phyloP scores from a whole-genome alignment of 805 yeast genomes.

The Torulaspora maleeae region DNA sequence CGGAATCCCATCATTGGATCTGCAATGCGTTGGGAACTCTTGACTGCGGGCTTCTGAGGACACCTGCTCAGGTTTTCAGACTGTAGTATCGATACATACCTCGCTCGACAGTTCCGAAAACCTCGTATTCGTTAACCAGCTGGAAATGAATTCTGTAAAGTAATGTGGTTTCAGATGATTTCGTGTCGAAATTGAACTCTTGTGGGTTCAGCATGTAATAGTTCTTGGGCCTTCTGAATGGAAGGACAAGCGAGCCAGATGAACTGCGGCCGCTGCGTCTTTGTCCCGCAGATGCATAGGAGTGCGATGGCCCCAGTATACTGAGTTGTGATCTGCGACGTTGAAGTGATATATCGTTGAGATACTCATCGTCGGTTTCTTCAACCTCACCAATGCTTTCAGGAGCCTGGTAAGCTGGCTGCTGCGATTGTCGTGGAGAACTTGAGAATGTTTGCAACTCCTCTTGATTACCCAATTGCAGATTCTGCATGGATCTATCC shows the following conservation, averaged over 20 bases:
- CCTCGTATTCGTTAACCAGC: slow-evolving; percentile 36
- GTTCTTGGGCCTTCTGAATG: slow-evolving; percentile 11
- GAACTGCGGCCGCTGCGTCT: slow-evolving; percentile 4
- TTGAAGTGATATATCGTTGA: slow-evolving; percentile 29
- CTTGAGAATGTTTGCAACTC: slow-evolving; percentile 2
- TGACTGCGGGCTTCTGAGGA: no score
- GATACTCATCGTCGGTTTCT: slow-evolving; percentile 33
- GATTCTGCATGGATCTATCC: slow-evolving; percentile 34
- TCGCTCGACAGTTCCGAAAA: slow-evolving; percentile 42
- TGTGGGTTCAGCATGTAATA: slow-evolving; percentile 23
- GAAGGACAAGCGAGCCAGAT: slow-evolving; percentile 9
- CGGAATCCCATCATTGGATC: no score
- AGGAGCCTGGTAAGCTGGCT: background rate
- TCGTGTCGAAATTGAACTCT: slow-evolving; percentile 27
- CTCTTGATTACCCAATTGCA: slow-evolving; percentile 10
- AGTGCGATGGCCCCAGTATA: slow-evolving; percentile 16
- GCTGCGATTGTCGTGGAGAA: slow-evolving; percentile 3
- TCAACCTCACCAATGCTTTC: slow-evolving; percentile 12
- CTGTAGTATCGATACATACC: slow-evolving; percentile 44
- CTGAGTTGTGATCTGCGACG: slow-evolving; percentile 34
- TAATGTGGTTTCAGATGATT: slow-evolving; percentile 25
- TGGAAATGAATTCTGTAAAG: slow-evolving; percentile 29
- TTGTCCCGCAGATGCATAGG: slow-evolving; percentile 8
- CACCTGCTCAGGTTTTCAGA: slow-evolving; percentile 22
- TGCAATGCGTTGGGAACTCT: no score